Conservation (phyloP, 305 asterid genomes). For the Fraxinus sp. region DNA sequence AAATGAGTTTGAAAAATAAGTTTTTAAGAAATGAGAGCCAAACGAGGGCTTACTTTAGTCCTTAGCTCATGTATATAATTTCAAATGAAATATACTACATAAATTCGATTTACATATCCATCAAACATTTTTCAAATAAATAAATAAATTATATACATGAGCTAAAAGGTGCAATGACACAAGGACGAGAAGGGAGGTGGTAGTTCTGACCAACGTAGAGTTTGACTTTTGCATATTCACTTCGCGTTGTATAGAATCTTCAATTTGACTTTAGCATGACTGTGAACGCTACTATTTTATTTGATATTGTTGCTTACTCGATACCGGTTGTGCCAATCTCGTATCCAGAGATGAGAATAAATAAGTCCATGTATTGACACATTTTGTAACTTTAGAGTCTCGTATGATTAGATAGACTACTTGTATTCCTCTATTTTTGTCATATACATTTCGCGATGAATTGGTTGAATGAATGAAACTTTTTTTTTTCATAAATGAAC, state of each 20-base stretch:
- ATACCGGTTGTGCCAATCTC: neutral
- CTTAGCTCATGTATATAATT: too few relatives aligned
- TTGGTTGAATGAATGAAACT: neutral
- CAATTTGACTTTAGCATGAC: neutral
- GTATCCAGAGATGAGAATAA: neutral
- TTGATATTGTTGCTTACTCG: neutral
- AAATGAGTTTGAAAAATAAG: too few relatives aligned
- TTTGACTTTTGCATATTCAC: neutral
- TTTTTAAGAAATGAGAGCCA: too few relatives aligned
- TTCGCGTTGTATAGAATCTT: neutral
- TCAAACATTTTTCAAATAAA: too few relatives aligned
- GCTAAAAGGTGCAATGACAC: neutral
- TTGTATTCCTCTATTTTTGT: neutral
- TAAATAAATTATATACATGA: neutral
- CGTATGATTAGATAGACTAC: neutral
- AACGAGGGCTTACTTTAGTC: too few relatives aligned
- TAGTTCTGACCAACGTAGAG: neutral
- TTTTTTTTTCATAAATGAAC: neutral
- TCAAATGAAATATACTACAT: neutral
- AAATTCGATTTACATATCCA: neutral
- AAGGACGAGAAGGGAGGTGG: neutral
- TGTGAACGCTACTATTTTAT: neutral
- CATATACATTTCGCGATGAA: neutral
- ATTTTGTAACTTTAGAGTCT: neutral
- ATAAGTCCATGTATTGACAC: neutral